phyloP scores from a whole-genome alignment of 306 rosid species.

The Cyamopsis tetragonoloba region DNA sequence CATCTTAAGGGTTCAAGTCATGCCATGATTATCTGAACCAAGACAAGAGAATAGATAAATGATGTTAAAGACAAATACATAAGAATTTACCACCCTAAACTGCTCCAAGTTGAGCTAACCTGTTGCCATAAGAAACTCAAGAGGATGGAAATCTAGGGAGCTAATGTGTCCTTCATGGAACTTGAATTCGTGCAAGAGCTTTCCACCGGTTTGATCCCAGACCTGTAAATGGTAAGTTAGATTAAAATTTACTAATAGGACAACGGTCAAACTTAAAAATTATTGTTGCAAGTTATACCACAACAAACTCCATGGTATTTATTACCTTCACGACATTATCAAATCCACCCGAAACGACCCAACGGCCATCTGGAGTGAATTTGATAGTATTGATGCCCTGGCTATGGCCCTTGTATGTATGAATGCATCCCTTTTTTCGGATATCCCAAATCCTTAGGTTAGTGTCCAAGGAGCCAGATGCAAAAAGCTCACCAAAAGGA shows the following conservation, averaged over 20 bases:
- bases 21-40: background rate
- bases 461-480: constrained; percentile 85
- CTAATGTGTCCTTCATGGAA: constrained; percentile 85
- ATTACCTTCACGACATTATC: constrained; percentile 89
- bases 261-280: background rate
- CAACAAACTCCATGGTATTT: constrained; percentile 17
- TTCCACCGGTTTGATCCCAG: constrained; percentile 99
- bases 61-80: background rate
- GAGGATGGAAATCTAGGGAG: constrained; percentile 90
- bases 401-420: constrained; percentile 93
- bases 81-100: background rate
- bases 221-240: constrained; percentile 45
- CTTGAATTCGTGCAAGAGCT: constrained; percentile 87
- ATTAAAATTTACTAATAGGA: constrained; percentile 14
- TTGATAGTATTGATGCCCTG: constrained; percentile 83
- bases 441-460: constrained; percentile 88
- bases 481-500: constrained; percentile 97
- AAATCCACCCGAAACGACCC: constrained; percentile 99
- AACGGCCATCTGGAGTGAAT: constrained; percentile 98
- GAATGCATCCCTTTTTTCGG: constrained; percentile 91
- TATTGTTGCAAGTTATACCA: constrained; percentile 23
- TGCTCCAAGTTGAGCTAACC: constrained; percentile 42
- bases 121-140: constrained; percentile 93
- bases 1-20: background rate
- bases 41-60: background rate